Evolutionary conservation across 2,329 filamentous ascomycete genomes (phyloP), one percentile per base, ranked within the genome.

Genomic region (Meredithiella fracta): DNA sequence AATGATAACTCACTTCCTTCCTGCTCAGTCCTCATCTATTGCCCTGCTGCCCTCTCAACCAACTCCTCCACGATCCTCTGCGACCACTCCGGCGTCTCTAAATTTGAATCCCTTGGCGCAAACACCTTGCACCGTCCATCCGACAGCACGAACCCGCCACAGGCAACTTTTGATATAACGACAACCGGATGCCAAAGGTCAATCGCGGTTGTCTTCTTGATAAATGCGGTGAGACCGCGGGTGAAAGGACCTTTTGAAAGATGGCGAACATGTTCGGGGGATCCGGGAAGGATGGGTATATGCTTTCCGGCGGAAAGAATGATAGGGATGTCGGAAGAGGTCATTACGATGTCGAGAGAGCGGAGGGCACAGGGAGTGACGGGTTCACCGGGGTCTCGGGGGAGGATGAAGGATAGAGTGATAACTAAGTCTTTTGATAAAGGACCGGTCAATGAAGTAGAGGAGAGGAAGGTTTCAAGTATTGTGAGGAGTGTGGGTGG

Each of bases 141-240:
- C 0, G 73, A 73, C 9, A 80, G 65, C 38, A 74, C 72, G 56
- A 80, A 81, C 0, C 75, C 76, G 0, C 72, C 73, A 58, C 76
- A 80, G 0, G 75, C 75, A 26, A 80, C 69, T 59, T 77, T 76
- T 11, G 67, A 67, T 23, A 80, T 65, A 1, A 70, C 66, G 2
- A 79, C 76, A n/a, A 71, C 68, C 0, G 77, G 73, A 60, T 80
- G 76, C 56, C 76, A 75, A 60, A 80, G 61, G 61, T 80, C 69
- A 14, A 81, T 64, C 0, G 73, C 75, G 3, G 79, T 67, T 59
- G 80, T 76, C n/a, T 71, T 67, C 55, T 72, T 65, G 5, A 79
- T 59, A 56, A 80, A 80, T 3, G 62, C 62, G 0, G 69, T 71
- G 17, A 80, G 61, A 0, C 76, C 75, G 47, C 74, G 68, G 0